A percentile compares a stretch with the other conserved stretches of the same genome.
Conservation (phyloP, 2,329 filamentous ascomycete species). For the Metarhizium humberi region DNA sequence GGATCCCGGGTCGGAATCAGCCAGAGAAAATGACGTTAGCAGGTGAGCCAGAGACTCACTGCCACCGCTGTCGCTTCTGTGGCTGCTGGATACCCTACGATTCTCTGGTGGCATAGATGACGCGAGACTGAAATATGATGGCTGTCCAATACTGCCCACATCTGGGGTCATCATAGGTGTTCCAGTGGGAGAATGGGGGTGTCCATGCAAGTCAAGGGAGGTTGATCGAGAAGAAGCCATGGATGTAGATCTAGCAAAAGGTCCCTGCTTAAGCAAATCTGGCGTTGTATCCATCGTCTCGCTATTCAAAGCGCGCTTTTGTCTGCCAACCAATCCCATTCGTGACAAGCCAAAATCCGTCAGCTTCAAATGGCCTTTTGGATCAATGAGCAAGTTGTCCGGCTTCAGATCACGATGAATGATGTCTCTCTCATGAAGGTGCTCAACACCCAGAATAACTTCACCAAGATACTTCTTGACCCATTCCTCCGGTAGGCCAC, state of each 20-base stretch:
- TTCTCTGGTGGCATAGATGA: constrained; percentile 44
- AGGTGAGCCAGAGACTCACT: constrained; percentile 78
- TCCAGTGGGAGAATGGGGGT: constrained; percentile 63
- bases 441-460: constrained; percentile 92
- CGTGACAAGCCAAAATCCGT: constrained; percentile 96
- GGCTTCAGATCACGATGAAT: constrained; percentile 96
- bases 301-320: constrained; percentile 83
- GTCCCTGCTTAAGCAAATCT: constrained; percentile 84
- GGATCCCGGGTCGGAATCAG: constrained; percentile 42
- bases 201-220: constrained; percentile 78
- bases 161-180: constrained; percentile 83
- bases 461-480: constrained; percentile 95
- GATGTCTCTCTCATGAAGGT: constrained; percentile 87
- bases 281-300: constrained; percentile 73
- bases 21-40: constrained; percentile 70
- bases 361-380: constrained; percentile 90
- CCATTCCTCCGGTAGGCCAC: constrained; percentile 92
- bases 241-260: constrained; percentile 78
- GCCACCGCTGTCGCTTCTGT: constrained; percentile 84
- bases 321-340: constrained; percentile 93
- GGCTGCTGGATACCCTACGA: constrained; percentile 60
- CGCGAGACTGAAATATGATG: constrained; percentile 83
- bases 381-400: constrained; percentile 93
- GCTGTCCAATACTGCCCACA: constrained; percentile 57
- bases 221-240: constrained; percentile 85